phyloP scores from a whole-genome alignment of 257 asterid species.

The Sherardia arvensis region DNA sequence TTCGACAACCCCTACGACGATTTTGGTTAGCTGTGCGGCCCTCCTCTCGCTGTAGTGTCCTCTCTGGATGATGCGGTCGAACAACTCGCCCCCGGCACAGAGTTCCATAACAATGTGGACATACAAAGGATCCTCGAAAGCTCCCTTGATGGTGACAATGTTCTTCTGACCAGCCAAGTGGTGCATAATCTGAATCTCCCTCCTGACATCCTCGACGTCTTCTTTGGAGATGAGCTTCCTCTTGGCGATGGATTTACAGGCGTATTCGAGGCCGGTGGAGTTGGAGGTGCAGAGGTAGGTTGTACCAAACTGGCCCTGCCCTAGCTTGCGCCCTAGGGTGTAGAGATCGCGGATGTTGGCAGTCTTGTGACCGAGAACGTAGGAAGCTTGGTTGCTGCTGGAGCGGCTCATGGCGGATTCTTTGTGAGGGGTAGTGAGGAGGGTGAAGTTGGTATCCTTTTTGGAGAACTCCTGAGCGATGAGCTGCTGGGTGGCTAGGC shows the following conservation, averaged over 20 bases:
- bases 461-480: slow-evolving; percentile 36
- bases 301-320: slow-evolving; percentile 89
- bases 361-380: slow-evolving; percentile 71
- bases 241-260: slow-evolving; percentile 87
- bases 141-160: slow-evolving; percentile 84
- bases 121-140: slow-evolving; percentile 72
- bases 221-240: slow-evolving; percentile 77
- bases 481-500: slow-evolving; percentile 28
- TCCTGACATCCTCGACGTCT: slow-evolving; percentile 82
- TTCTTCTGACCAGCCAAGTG: slow-evolving; percentile 86
- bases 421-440: slow-evolving; percentile 35
- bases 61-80: slow-evolving; percentile 82
- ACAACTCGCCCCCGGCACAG: slow-evolving; percentile 86
- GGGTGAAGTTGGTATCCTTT: slow-evolving; percentile 21
- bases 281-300: slow-evolving; percentile 68
- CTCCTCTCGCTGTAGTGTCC: slow-evolving; percentile 86
- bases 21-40: slow-evolving; percentile 84
- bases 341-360: slow-evolving; percentile 69
- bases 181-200: slow-evolving; percentile 98
- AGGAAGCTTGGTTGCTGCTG: slow-evolving; percentile 42
- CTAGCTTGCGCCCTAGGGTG: slow-evolving; percentile 69
- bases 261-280: slow-evolving; percentile 51
- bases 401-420: slow-evolving; percentile 58
- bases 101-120: slow-evolving; percentile 97
- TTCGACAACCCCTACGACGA: slow-evolving; percentile 87